phyloP scores from a whole-genome alignment of 768 basidiomycete species.

The Rhodotorula toruloides region DNA sequence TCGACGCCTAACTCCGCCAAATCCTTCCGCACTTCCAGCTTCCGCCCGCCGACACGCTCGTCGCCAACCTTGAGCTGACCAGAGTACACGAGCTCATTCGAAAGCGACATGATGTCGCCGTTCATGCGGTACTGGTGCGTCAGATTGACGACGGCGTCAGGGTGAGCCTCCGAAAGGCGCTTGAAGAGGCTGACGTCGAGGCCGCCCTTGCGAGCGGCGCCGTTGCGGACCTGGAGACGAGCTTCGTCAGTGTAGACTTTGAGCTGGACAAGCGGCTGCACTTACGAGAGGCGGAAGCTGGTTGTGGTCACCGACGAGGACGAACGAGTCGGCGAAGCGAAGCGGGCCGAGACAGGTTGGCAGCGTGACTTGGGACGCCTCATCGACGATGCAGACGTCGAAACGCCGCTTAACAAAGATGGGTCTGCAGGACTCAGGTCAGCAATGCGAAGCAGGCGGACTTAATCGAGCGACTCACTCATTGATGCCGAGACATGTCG shows the following conservation, averaged over 20 bases:
- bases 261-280: neutral
- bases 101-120: conserved; percentile 84
- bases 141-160: conserved; percentile 69
- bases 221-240: conserved; percentile 65
- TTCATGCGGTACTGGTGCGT: conserved; percentile 94
- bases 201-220: conserved; percentile 71
- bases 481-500: conserved; percentile 87
- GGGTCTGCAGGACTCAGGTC: conserved; percentile 53
- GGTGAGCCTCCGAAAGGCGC: conserved; percentile 74
- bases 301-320: conserved; percentile 95
- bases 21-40: conserved; percentile 55
- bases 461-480: conserved; percentile 82
- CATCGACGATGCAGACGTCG: conserved; percentile 96
- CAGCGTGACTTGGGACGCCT: conserved; percentile 94
- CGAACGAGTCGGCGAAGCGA: conserved; percentile 79
- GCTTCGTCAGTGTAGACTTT: neutral
- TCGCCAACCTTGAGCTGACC: conserved; percentile 73
- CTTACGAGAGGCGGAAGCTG: conserved; percentile 89
- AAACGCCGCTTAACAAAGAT: conserved; percentile 78
- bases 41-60: conserved; percentile 60
- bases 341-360: conserved; percentile 93
- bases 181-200: conserved; percentile 86
- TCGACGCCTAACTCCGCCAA: conserved; percentile 47
- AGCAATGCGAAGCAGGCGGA: neutral
- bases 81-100: conserved; percentile 78